phyloP scores from a whole-genome alignment of 2,329 filamentous ascomycete species.

The Boeremia lycopersici region DNA sequence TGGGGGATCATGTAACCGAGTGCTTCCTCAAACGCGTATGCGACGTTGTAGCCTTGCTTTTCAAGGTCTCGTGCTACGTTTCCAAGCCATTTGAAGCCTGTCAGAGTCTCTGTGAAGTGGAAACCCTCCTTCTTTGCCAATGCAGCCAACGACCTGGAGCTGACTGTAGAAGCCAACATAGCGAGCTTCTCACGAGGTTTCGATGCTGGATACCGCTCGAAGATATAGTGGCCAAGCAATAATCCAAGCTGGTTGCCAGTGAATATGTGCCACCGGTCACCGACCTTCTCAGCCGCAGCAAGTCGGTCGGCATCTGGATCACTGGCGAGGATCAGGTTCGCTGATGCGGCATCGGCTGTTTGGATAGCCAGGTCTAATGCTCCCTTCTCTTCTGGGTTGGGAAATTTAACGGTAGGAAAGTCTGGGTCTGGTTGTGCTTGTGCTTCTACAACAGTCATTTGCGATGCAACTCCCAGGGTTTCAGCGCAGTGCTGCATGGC shows the following conservation, averaged over 20 bases:
- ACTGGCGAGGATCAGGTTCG: conserved; percentile 63
- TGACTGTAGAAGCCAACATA: conserved; percentile 68
- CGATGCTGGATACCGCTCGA: conserved; percentile 53
- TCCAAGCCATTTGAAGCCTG: conserved; percentile 72
- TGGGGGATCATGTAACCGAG: conserved; percentile 70
- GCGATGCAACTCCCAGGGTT: conserved; percentile 48
- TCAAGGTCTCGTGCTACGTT: conserved; percentile 62
- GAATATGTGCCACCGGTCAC: conserved; percentile 63
- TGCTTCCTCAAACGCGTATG: conserved; percentile 69
- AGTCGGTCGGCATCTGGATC: conserved; percentile 71
- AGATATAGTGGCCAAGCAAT: conserved; percentile 63
- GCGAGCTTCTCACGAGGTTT: conserved; percentile 52
- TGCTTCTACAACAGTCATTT: conserved; percentile 55
- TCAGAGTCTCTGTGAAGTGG: conserved; percentile 65
- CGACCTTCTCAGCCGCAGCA: conserved; percentile 64
- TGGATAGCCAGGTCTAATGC: conserved; percentile 65
- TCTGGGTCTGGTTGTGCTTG: conserved; percentile 66
- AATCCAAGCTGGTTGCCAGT: conserved; percentile 70
- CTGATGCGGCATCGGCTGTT: conserved; percentile 57
- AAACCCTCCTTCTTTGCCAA: conserved; percentile 63
- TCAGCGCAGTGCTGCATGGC: conserved; percentile 53
- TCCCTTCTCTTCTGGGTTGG: conserved; percentile 69
- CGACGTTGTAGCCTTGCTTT: conserved; percentile 55
- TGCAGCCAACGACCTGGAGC: conserved; percentile 65
- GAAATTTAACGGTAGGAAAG: conserved; percentile 68